phyloP scores from a whole-genome alignment of 1,284 basidiomycete genomes.

The Boletellus dicymbophilus region DNA sequence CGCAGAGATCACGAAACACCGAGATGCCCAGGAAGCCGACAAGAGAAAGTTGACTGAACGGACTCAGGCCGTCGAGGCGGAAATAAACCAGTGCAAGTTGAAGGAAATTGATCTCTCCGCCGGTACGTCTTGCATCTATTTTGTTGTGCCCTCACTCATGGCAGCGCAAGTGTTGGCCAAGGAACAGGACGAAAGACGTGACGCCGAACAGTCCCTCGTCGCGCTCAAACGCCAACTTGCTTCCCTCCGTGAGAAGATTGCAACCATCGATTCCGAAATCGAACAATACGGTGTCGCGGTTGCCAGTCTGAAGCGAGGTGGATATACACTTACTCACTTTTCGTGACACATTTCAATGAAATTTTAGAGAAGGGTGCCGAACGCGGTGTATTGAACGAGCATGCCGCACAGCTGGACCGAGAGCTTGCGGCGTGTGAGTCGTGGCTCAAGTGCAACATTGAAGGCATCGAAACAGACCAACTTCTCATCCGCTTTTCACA shows the following conservation, averaged over 20 bases:
- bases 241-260: slow-evolving; percentile 57
- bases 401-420: slow-evolving; percentile 55
- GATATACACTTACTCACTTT: slow-evolving; percentile 8
- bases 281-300: slow-evolving; percentile 64
- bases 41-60: slow-evolving; percentile 61
- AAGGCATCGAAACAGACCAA: slow-evolving; percentile 73
- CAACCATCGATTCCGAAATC: slow-evolving; percentile 64
- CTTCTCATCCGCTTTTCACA: slow-evolving; percentile 74
- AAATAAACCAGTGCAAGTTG: slow-evolving; percentile 70
- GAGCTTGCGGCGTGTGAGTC: slow-evolving; percentile 64
- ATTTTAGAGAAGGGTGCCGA: slow-evolving; percentile 73
- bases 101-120: slow-evolving; percentile 72
- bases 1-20: slow-evolving; percentile 59
- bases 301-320: slow-evolving; percentile 63
- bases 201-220: slow-evolving; percentile 62
- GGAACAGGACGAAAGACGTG: slow-evolving; percentile 71
- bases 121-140: slow-evolving; percentile 42
- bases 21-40: slow-evolving; percentile 55
- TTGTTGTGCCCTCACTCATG: background rate
- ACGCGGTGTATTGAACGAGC: slow-evolving; percentile 55
- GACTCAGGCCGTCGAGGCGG: slow-evolving; percentile 55
- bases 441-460: slow-evolving; percentile 63
- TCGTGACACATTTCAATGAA: background rate
- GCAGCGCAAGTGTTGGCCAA: slow-evolving; percentile 55
- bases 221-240: slow-evolving; percentile 64